These are phyloP conservation scores for Diaporthe sp. DNA, from an alignment of 2,329 filamentous ascomycete species.

Conservation along the genomic window DNA sequence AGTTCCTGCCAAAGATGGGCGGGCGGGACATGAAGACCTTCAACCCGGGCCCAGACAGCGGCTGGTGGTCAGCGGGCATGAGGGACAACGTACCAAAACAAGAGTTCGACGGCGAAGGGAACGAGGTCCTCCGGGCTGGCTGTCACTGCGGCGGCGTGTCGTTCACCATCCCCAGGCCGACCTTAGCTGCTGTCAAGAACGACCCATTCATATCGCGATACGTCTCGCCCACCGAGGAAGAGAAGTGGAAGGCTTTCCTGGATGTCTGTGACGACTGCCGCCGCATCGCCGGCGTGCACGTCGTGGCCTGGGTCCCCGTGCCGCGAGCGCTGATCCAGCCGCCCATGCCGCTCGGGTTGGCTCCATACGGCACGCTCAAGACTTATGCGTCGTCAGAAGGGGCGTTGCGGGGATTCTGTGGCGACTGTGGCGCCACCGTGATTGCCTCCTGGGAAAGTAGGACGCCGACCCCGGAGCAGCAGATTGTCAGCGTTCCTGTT, in stretches of 20 bases:
- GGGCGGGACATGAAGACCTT: constrained; percentile 45
- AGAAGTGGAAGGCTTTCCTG: constrained; percentile 54
- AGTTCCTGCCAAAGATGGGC: constrained; percentile 47
- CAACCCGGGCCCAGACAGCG: constrained; percentile 48
- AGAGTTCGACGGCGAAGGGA: constrained; percentile 48
- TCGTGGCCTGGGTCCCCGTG: constrained; percentile 55
- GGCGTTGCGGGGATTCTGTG: constrained; percentile 56
- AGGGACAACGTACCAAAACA: constrained; percentile 33
- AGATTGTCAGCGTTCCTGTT: constrained; percentile 54
- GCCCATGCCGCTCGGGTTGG: constrained; percentile 47
- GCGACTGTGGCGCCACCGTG: constrained; percentile 56
- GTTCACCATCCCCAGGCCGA: constrained; percentile 56
- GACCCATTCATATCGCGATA: constrained; percentile 45
- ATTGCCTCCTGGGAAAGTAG: constrained; percentile 47
- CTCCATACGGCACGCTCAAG: constrained; percentile 53
- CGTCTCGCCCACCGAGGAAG: constrained; percentile 49
- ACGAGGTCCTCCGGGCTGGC: constrained; percentile 53
- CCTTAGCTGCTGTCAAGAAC: constrained; percentile 41
- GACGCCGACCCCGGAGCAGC: constrained; percentile 43
- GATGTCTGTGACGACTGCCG: constrained; percentile 59
- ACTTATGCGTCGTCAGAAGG: constrained; percentile 52
- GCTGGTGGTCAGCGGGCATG: constrained; percentile 40
- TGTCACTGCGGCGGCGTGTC: constrained; percentile 60
- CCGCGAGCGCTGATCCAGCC: constrained; percentile 51
- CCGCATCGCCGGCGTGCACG: constrained; percentile 52